Conservation (phyloP, 1,284 basidiomycete genomes). For the Cerrena zonata region DNA sequence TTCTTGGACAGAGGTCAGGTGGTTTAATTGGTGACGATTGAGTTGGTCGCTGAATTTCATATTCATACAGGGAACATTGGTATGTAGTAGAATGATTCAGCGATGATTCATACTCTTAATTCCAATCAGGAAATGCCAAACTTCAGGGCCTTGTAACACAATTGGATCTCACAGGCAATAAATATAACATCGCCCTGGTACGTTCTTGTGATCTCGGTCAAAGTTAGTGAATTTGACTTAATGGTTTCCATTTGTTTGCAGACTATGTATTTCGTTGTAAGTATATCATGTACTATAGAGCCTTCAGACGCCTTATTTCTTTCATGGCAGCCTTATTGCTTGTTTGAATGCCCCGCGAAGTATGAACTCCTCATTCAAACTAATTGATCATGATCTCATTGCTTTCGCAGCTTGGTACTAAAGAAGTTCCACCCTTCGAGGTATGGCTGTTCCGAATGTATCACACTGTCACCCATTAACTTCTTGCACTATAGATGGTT, state of each 20-base stretch:
- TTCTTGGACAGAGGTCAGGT: constrained; percentile 61
- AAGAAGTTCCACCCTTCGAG: constrained; percentile 31
- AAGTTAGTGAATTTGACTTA: not conserved
- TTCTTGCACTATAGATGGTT: constrained; percentile 21
- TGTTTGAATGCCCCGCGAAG: constrained; percentile 61
- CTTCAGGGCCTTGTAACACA: constrained; percentile 53
- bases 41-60: too few species aligned
- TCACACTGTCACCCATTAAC: not conserved
- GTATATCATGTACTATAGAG: constrained; percentile 15
- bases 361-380: constrained; percentile 21
- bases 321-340: constrained; percentile 47
- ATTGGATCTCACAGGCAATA: constrained; percentile 49
- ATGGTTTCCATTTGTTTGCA: constrained; percentile 20
- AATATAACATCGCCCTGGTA: constrained; percentile 64
- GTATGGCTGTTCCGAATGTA: constrained; percentile 7
- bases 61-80: constrained; percentile 14
- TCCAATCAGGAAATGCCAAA: constrained; percentile 54
- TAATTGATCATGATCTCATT: not conserved
- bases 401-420: constrained; percentile 23
- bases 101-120: not conserved
- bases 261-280: constrained; percentile 68
- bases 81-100: not conserved
- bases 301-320: not conserved
- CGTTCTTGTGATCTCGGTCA: constrained; percentile 9
- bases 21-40: too few species aligned